These are phyloP conservation scores for Trypanosoma mega DNA, from an alignment of 208 protist genomes.

Conservation along the genomic window DNA sequence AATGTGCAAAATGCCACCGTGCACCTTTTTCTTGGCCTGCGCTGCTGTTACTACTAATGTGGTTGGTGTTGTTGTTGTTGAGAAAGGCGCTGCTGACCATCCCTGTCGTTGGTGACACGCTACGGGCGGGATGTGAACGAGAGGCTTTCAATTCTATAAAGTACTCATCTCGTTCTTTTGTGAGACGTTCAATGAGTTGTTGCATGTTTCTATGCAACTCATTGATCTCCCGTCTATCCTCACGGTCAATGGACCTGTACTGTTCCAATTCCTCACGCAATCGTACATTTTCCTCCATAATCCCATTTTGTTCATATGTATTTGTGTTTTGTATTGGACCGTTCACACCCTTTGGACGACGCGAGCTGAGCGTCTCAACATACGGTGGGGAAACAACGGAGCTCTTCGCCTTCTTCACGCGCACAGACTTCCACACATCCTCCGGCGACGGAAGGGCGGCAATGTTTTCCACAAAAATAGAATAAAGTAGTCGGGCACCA, in stretches of 20 bases:
- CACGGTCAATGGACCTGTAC: constrained; percentile 23
- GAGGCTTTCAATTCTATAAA: constrained; percentile 1
- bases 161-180: constrained; percentile 12
- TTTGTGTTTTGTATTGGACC: background rate
- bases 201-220: constrained; percentile 29
- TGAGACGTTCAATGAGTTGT: constrained; percentile 9
- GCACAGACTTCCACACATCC: background rate
- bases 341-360: background rate
- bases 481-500: constrained; percentile 24
- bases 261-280: constrained; percentile 19
- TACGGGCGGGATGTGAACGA: background rate
- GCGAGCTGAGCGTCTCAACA: background rate
- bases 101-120: background rate
- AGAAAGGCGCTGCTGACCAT: background rate
- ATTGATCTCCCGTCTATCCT: constrained; percentile 27
- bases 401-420: background rate
- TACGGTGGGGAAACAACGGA: background rate
- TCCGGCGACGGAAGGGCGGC: background rate
- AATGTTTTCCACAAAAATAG: constrained; percentile 20
- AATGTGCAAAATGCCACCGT: constrained; percentile 16
- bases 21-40: background rate
- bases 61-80: background rate
- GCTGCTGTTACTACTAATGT: constrained; percentile 2
- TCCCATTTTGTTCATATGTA: background rate
- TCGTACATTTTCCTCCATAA: constrained; percentile 22